Percentiles rank a stretch among this genome's conserved stretches.
phyloP scores from a whole-genome alignment of 805 yeast genomes.

The Barnettozyma sucrosica region DNA sequence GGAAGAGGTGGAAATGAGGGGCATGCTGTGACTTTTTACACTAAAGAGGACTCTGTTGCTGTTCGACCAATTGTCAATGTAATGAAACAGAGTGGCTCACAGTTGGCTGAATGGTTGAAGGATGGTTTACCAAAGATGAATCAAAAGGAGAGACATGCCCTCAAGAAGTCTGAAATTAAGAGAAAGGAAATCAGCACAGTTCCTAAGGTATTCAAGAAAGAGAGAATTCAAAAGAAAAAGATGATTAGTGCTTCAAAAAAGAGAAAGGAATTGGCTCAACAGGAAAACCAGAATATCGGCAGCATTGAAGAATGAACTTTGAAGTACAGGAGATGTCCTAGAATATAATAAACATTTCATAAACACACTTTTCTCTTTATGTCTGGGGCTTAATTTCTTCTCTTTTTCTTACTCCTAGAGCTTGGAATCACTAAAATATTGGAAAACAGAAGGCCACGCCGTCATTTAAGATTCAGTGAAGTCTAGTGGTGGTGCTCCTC shows the following conservation, averaged over 20 bases:
- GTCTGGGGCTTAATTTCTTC: neutral
- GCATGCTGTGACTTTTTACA: slow-evolving; percentile 84
- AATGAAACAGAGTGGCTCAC: slow-evolving; percentile 85
- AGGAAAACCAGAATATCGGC: slow-evolving; percentile 2
- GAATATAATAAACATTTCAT: slow-evolving; percentile 6
- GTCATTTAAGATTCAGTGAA: neutral
- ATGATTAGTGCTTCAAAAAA: slow-evolving; percentile 75
- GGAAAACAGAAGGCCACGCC: neutral
- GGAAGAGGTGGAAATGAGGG: slow-evolving; percentile 93
- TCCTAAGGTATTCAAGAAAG: slow-evolving; percentile 58
- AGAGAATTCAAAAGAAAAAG: slow-evolving; percentile 55
- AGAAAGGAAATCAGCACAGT: slow-evolving; percentile 82
- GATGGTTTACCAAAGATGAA: slow-evolving; percentile 58
- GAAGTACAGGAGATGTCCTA: neutral
- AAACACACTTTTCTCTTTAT: slow-evolving; percentile 3
- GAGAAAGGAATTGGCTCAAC: slow-evolving; percentile 31
- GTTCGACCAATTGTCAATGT: slow-evolving; percentile 86
- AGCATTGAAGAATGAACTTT: slow-evolving; percentile 2
- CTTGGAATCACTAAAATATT: neutral
- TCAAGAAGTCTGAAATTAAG: slow-evolving; percentile 52
- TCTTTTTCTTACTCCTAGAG: neutral
- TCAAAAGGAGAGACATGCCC: slow-evolving; percentile 52
- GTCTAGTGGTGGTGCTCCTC: slow-evolving; percentile 21
- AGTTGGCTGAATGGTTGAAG: slow-evolving; percentile 77
- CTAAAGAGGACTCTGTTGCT: slow-evolving; percentile 76